phyloP scores from a whole-genome alignment of 495 filamentous ascomycete genomes.

The Aspergillus ellipticus region DNA sequence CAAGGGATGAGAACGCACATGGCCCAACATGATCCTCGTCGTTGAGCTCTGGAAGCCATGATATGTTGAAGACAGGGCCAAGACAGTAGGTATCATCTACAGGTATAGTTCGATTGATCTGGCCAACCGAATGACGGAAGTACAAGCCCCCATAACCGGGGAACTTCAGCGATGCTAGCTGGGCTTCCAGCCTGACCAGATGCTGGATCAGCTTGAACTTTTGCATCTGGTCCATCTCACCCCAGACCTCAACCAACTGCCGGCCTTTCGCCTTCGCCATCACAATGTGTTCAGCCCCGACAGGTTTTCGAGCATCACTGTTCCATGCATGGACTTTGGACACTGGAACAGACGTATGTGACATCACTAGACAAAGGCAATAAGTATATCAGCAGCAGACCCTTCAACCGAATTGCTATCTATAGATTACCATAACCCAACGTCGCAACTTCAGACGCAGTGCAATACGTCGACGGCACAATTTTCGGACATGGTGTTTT shows the following conservation, averaged over 20 bases:
- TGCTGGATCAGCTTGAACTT: conserved; percentile 22
- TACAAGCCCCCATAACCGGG: conserved; percentile 29
- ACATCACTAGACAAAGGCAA: too few relatives aligned
- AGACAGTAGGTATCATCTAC: conserved; percentile 20
- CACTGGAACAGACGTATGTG: too few relatives aligned
- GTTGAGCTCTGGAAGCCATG: conserved; percentile 11
- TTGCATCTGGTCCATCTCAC: conserved; percentile 16
- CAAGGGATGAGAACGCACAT: conserved; percentile 14
- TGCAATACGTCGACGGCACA: too few relatives aligned
- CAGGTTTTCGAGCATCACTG: too few relatives aligned
- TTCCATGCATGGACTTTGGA: too few relatives aligned
- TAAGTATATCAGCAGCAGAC: too few relatives aligned
- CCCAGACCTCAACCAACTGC: conserved; percentile 30
- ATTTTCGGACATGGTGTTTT: too few relatives aligned
- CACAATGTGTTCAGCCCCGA: too few relatives aligned
- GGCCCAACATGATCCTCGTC: conserved; percentile 18
- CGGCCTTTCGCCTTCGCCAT: conserved; percentile 9
- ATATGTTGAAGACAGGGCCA: conserved; percentile 17
- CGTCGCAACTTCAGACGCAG: too few relatives aligned
- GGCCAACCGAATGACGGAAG: conserved; percentile 14
- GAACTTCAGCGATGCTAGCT: conserved; percentile 24
- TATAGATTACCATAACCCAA: too few relatives aligned
- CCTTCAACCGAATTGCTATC: too few relatives aligned
- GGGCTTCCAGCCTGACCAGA: conserved; percentile 24
- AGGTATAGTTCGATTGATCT: conserved; percentile 4